These are phyloP conservation scores for Streptanthus diversifolius DNA, from an alignment of 345 rosid species.

Conservation along the genomic window DNA sequence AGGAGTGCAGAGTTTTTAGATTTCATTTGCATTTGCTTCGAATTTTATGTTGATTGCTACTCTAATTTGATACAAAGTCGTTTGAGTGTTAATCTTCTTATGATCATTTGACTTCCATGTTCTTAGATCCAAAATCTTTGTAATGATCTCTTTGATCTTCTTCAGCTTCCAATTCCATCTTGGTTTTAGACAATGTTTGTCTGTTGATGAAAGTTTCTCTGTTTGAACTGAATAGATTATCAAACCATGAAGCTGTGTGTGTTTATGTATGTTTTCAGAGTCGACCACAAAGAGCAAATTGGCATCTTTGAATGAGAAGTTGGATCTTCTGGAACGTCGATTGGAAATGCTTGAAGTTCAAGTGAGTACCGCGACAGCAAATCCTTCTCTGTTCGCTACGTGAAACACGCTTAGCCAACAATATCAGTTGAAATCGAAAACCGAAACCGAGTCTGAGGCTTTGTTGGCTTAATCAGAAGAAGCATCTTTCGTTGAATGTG, in stretches of 20 bases:
- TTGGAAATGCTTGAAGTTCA: slow-evolving; percentile 86
- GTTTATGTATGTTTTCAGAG: slow-evolving; percentile 40
- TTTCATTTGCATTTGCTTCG: neutral
- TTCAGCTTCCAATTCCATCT: neutral
- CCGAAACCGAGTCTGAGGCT: neutral
- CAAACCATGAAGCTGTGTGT: slow-evolving; percentile 4
- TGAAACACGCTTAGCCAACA: too few species aligned
- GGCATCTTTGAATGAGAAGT: slow-evolving; percentile 79
- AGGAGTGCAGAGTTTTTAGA: neutral
- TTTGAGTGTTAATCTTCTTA: too few species aligned
- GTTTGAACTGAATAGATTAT: neutral
- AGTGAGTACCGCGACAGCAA: slow-evolving; percentile 83
- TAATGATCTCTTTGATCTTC: neutral
- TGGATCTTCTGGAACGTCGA: slow-evolving; percentile 83
- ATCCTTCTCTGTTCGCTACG: slow-evolving; percentile 70
- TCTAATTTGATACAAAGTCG: too few species aligned
- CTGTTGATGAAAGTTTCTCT: slow-evolving; percentile 2
- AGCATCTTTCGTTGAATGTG: slow-evolving; percentile 9
- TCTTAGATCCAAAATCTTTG: neutral
- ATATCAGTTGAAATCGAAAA: too few species aligned
- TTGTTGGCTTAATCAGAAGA: slow-evolving; percentile 1
- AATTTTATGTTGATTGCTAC: too few species aligned
- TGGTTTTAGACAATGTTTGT: neutral
- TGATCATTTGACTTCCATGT: slow-evolving; percentile 3
- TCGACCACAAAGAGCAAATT: slow-evolving; percentile 88